These are phyloP conservation scores for Aspergillus sp. DNA, from an alignment of 2,329 filamentous ascomycete species.

Conservation along the genomic window DNA sequence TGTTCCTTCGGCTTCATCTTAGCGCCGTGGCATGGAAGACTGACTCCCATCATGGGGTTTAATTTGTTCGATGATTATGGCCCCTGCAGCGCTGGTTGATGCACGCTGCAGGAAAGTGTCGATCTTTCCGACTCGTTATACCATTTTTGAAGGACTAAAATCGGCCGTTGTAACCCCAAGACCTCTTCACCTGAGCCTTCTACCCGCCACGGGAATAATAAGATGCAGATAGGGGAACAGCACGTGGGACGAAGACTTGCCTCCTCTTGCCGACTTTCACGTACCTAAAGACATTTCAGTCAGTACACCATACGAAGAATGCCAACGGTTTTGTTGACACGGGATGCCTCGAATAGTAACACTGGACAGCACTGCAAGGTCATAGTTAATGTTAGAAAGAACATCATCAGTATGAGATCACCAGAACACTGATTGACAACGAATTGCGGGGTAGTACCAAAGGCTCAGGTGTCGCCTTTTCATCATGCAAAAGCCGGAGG, in stretches of 20 bases:
- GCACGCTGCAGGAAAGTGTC: not conserved
- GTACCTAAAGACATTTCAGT: not conserved
- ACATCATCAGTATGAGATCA: no score
- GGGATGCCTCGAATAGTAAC: no score
- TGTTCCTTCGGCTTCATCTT: not conserved
- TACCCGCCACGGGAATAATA: not conserved
- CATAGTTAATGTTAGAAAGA: no score
- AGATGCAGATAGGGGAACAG: not conserved
- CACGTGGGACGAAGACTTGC: not conserved
- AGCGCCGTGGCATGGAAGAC: not conserved
- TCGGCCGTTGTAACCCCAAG: not conserved
- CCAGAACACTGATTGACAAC: no score
- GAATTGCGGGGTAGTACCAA: no score
- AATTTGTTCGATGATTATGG: not conserved
- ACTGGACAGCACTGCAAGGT: no score
- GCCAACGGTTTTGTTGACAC: no score
- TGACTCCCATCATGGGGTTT: not conserved
- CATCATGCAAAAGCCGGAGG: no score
- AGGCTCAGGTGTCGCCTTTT: no score
- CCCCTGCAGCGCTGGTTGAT: not conserved
- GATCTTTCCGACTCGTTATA: not conserved
- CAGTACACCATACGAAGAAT: not conserved
- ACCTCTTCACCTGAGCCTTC: not conserved
- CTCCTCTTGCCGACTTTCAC: no score
- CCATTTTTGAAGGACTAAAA: not conserved